Base-by-base conservation (phyloP, 2,329 filamentous ascomycete genomes). In the Chaetomium strumarium region DNA sequence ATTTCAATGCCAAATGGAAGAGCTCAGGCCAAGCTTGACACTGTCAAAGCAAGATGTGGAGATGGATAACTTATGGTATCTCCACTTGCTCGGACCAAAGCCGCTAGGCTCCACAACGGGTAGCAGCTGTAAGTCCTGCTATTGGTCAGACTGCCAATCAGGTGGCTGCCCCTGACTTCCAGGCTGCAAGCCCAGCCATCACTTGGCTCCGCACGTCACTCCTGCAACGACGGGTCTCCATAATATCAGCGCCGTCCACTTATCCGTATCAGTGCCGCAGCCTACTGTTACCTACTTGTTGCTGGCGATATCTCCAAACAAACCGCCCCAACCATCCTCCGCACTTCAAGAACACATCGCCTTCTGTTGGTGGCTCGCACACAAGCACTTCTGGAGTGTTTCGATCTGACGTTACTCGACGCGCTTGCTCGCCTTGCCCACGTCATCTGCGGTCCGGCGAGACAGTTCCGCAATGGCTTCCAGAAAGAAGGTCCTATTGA, bases 401-500 rank as follows among this genome's bases (percentile, higher is more conserved):
- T 43, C 39, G 16, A 14, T 30, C 42, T 36, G 20, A 39, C 30
- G 20, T 45, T 37, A 33, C 43, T 38, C 45, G 33, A 45, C 45
- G 19, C 40, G 17, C 42, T 33, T 17, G 17, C 29, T 46, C 47
- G 34, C 42, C 49, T 39, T 49, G 55, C 52, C 52, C 40, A 40
- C 55, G 37, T 43, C 55, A 57, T 60, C 49, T 31, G 43, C 40
- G 14, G 16, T 49, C 16, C 45, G 14, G 41, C 39, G 14, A 52
- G 42, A 38, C 50, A 47, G 12, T 43, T 46, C 63, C 70, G 75
- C 64, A 67, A 90, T 90, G 86, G 78, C 86, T 68, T 86, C 86
- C 65, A 80, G 85, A 70, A 93, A 92, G 86, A 93, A 93, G 85
- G 88, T 92, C 62, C 81, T 93, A 60, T 77, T 93, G 70, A 93